Percentiles rank a stretch among this genome's conserved stretches.
Conservation (phyloP, 208 protist genomes). For the Tritrichomonas musculus region DNA sequence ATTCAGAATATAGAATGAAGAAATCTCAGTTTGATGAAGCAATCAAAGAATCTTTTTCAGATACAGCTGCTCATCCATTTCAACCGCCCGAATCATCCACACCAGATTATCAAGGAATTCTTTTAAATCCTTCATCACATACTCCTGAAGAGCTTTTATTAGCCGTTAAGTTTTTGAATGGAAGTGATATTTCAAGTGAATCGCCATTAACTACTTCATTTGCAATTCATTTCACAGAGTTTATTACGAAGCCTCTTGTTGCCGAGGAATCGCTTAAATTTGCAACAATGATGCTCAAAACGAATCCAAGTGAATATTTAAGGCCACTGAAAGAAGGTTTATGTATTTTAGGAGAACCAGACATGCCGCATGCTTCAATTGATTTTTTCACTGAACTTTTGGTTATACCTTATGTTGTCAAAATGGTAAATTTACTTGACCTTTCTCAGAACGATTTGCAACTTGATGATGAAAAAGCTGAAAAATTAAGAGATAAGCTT, state of each 20-base stretch:
- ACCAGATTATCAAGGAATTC: neutral
- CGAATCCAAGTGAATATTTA: neutral
- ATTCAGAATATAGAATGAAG: neutral
- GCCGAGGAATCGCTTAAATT: neutral
- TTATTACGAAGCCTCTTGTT: neutral
- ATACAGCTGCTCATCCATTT: neutral
- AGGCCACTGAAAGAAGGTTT: neutral
- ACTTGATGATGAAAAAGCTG: neutral
- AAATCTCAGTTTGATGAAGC: neutral
- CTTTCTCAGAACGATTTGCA: neutral
- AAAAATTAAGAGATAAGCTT: neutral
- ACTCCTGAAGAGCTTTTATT: neutral
- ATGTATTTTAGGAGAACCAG: neutral
- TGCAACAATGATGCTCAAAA: neutral
- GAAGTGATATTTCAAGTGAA: neutral
- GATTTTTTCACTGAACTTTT: neutral
- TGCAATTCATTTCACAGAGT: neutral
- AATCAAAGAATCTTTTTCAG: neutral
- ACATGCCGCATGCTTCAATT: neutral
- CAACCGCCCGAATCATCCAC: neutral
- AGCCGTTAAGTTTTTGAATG: neutral
- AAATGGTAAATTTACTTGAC: neutral
- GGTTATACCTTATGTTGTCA: neutral
- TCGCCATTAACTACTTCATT: neutral
- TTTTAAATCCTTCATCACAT: neutral